Base-by-base conservation (phyloP, 768 basidiomycete species). In the Zangia roseola region DNA sequence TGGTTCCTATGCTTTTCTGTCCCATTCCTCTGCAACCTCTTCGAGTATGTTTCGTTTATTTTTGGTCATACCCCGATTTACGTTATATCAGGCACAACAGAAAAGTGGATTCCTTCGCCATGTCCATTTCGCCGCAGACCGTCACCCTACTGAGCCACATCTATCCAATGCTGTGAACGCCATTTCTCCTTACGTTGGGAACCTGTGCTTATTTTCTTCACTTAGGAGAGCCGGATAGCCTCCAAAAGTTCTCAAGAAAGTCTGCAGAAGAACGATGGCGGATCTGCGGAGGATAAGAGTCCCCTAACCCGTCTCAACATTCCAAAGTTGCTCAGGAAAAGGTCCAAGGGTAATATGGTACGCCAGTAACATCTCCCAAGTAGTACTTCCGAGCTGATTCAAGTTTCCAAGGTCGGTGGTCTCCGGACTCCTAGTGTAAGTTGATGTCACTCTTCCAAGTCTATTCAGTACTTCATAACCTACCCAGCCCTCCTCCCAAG, bases 1-100 rank as follows among this genome's bases (percentile, higher is more conserved):
- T 57, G 10, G 50, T 50, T 23, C 57, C 61, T 2, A 13, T 23
- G 17, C 54, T 61, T 10, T 57, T 61, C 40, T 43, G 30, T 9
- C 40, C 49, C 9, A 40, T 50, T n/a, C 49, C 49, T 21, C 17
- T 54, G 16, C 42, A 43, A 21, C 59, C 59, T 26, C 42, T 52
- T 17, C 49, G 57, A 8, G 59, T 60, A 46, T 26, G 59, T 21
- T 42, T 26, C 26, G 17, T 37, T 21, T 19, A 5, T 4, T 9
- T 2, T 3, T 2, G 7, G 3, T 12, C 8, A 13, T 26, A 30
- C 4, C 31, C 6, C 12, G 1, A 10, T 13, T 48, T 17, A 49
- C 8, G 2, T 31, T 10, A 47, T 28, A 28, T 28, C 26, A 28
- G 12, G 5, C 13, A 12, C 12, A 49, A 47, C n/a, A n/a, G 16